Evolutionary conservation across 2,329 filamentous ascomycete genomes (phyloP), one percentile per base, ranked within the genome.

Genomic region (Fusarium humuli): DNA sequence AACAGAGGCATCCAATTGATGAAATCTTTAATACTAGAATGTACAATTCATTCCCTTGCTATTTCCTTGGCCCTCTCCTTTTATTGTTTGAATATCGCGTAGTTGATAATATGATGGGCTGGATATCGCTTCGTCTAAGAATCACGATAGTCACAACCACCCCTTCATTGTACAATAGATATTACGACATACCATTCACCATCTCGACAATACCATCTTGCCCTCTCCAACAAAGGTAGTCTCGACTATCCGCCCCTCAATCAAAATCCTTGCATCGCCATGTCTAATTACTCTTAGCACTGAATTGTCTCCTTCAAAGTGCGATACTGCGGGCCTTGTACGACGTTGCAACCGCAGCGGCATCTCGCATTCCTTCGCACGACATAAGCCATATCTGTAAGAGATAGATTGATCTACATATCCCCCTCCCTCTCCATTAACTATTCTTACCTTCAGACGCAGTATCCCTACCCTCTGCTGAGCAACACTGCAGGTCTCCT

Each of bases 351-450:
- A 58, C 68, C 41, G 57, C 63, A 71, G 68, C 70, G 64, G 71
- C 60, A 75, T 75, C 71, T 71, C 62, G 59, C 73, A 73, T 61
- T 27, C 30, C 44, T 52, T 27, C 22, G 55, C 70, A 73, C 71
- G 30, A 41, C 48, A 57, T 56, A 63, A 59, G 57, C 48, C 52
- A 61, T 55, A 66, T 57, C 32, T 67, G 66, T 60, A 20, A 40
- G 40, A 58, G 56, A 71, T 71, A 70, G 10, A 71, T 65, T 70
- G 32, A 53, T 14, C 10, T 57, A n/a, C 30, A 50, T 18, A 44
- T 52, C 18, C 50, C 23, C 16, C 16, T 18, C 7, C 22, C 27
- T 18, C 6, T 37, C 23, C n/a, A 13, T 40, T 27, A 12, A 37
- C 10, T 16, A n/a, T n/a, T 32, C n/a, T 34, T 27, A 7, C 32